Percentiles rank a stretch among this genome's conserved stretches.
phyloP scores from a whole-genome alignment of 495 filamentous ascomycete species.

The Xeromyces bisporus region DNA sequence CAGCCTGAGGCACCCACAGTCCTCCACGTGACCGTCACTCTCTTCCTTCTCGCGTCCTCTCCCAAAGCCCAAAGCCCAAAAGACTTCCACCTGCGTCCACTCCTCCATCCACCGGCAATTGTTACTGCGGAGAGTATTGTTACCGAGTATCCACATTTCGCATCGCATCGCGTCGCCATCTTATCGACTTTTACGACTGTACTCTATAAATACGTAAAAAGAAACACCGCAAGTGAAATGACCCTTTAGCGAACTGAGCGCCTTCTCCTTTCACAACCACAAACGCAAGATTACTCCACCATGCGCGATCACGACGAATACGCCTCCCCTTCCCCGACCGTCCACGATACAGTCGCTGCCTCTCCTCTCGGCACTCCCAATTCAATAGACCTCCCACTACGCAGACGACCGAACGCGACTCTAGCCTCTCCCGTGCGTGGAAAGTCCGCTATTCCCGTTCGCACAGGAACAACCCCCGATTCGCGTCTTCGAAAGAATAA shows the following conservation, averaged over 20 bases:
- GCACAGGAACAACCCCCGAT: constrained; percentile 1
- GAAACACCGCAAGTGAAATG: too few species aligned
- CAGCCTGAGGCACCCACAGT: constrained; percentile 2
- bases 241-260: not conserved
- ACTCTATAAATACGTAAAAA: too few species aligned
- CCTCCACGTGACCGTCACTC: constrained; percentile 3
- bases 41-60: too few species aligned
- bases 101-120: too few species aligned
- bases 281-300: constrained; percentile 11
- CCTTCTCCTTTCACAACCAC: constrained; percentile 3
- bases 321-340: constrained; percentile 24
- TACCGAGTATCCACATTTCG: too few species aligned
- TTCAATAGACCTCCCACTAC: constrained; percentile 24
- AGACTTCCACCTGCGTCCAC: too few species aligned
- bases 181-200: too few species aligned
- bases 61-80: too few species aligned
- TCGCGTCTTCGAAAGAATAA: constrained; percentile 7
- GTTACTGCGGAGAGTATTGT: too few species aligned
- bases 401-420: constrained; percentile 4
- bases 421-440: constrained; percentile 11
- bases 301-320: constrained; percentile 21
- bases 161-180: too few species aligned
- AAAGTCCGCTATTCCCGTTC: constrained; percentile 13
- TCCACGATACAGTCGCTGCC: constrained; percentile 30
- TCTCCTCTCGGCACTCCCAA: constrained; percentile 26